Evolutionary conservation across 176 grass and related monocot species (phyloP), one percentile per base, ranked within the genome.

Genomic region (Puya raimondii): DNA sequence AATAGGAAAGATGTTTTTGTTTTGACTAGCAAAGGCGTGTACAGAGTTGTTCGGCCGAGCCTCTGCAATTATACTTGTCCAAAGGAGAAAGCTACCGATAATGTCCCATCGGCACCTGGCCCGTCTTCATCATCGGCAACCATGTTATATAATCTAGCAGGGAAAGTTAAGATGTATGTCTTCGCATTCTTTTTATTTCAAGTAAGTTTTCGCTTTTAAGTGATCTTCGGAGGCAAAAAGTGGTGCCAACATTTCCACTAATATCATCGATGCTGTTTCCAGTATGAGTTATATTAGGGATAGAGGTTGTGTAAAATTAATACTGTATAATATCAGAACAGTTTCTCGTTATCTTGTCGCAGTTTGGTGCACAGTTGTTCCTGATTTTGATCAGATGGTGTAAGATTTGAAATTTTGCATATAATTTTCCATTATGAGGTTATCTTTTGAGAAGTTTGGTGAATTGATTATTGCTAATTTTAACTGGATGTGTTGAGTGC

Each of bases 11-110:
- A 97, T 0, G 61, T 89, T 10, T 90, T 83, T 57, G 3, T 96
- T 8, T 21, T 96, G 73, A 13, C 86, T n/a, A 83, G 54, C 65
- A 92, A 92, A 53, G 92, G 86, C 0, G 86, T 96, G 0, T 97
- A 92, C 84, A 68, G 93, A 15, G 53, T 90, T 25, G 89, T 92
- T 25, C 80, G 89, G 26, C 89, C 89, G 14, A 97, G 89, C 75
- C 66, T 80, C 2, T 90, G 89, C 51, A 75, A 66, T 68, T 87
- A 80, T 0, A 10, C 6, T 48, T 77, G 74, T 65, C 65, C 65
- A 16, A 25, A 11, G 15, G 74, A 77, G 74, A 67, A 68, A n/a
- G 61, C 53, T n/a, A 69, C 65, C 18, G 42, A 13, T 66, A 25
- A 1, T 9, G 63, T 61, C 56, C 21, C 56, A 2, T 18, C 56